phyloP scores from a whole-genome alignment of 352 stramenopile genomes.

The Achlya hypogyna region DNA sequence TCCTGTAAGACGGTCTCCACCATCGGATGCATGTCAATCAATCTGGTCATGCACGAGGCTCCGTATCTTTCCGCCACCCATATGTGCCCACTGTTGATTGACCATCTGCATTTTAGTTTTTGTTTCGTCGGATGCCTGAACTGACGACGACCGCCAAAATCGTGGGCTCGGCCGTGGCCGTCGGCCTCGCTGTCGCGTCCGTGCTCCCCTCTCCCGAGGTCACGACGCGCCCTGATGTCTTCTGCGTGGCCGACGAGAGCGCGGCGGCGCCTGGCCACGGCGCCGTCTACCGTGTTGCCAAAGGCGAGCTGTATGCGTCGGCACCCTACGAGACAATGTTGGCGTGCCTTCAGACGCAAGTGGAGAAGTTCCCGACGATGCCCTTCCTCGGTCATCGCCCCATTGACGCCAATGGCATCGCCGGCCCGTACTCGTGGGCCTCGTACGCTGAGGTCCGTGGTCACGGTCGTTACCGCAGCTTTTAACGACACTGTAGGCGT shows the following conservation, averaged over 20 bases:
- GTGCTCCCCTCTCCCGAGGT: neutral
- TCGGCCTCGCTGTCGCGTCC: neutral
- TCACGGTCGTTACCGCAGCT: neutral
- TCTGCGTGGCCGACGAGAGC: neutral
- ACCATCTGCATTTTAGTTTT: too few species aligned
- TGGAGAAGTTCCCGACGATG: neutral
- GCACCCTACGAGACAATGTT: neutral
- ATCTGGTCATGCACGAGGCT: neutral
- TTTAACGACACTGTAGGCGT: neutral
- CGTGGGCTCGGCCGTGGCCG: neutral
- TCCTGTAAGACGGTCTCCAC: neutral
- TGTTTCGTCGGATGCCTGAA: too few species aligned
- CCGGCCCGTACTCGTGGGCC: conserved; percentile 44
- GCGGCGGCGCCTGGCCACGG: neutral
- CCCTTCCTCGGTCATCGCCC: conserved; percentile 48
- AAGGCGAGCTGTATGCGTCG: neutral
- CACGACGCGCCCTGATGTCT: neutral
- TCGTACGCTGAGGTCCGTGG: conserved; percentile 36
- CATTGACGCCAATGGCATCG: conserved; percentile 30
- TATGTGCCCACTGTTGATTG: too few species aligned
- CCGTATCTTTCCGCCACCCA: too few species aligned
- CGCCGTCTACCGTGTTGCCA: neutral
- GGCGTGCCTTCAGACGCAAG: neutral
- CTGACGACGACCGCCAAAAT: neutral
- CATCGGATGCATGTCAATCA: neutral